phyloP scores from a whole-genome alignment of 495 filamentous ascomycete species.

The Hypoxylon lenormandii region DNA sequence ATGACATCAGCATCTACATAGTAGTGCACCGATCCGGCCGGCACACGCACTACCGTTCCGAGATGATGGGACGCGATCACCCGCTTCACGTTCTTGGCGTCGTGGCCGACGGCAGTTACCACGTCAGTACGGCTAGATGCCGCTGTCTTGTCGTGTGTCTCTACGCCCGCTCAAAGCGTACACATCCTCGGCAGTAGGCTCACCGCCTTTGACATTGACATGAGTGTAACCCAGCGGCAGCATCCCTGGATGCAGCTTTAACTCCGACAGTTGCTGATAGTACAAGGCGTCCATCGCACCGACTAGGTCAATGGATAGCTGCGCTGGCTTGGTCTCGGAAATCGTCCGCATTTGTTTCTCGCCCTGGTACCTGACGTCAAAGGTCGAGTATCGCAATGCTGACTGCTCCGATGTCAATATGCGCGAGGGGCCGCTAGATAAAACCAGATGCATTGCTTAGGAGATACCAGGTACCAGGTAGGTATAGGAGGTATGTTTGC shows the following conservation, averaged over 20 bases:
- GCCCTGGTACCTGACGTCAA: slow-evolving; percentile 20
- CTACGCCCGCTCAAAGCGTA: slow-evolving; percentile 26
- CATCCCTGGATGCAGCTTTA: no score
- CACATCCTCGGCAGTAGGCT: slow-evolving; percentile 57
- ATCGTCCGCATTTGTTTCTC: slow-evolving; percentile 11
- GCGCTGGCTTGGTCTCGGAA: slow-evolving; percentile 14
- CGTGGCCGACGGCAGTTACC: slow-evolving; percentile 8
- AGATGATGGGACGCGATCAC: slow-evolving; percentile 53
- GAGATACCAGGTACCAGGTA: no score
- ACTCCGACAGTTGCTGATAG: slow-evolving; percentile 19
- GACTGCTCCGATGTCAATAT: slow-evolving; percentile 56
- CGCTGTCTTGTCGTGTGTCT: slow-evolving; percentile 7
- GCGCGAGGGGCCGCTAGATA: slow-evolving; percentile 51
- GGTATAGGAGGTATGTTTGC: no score
- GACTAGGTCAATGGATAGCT: slow-evolving; percentile 28
- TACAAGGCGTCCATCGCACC: slow-evolving; percentile 18
- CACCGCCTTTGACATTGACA: slow-evolving; percentile 49
- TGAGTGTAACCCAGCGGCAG: slow-evolving; percentile 48
- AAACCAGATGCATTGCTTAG: slow-evolving; percentile 49
- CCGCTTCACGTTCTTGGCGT: slow-evolving; percentile 28
- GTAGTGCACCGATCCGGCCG: slow-evolving; percentile 42
- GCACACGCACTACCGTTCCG: slow-evolving; percentile 47
- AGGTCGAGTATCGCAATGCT: slow-evolving; percentile 48
- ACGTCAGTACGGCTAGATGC: slow-evolving; percentile 24
- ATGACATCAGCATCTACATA: no score